Percentiles rank a stretch among this genome's conserved stretches.
phyloP scores from a whole-genome alignment of 768 basidiomycete species.

The Hypsizygus marmoreus region DNA sequence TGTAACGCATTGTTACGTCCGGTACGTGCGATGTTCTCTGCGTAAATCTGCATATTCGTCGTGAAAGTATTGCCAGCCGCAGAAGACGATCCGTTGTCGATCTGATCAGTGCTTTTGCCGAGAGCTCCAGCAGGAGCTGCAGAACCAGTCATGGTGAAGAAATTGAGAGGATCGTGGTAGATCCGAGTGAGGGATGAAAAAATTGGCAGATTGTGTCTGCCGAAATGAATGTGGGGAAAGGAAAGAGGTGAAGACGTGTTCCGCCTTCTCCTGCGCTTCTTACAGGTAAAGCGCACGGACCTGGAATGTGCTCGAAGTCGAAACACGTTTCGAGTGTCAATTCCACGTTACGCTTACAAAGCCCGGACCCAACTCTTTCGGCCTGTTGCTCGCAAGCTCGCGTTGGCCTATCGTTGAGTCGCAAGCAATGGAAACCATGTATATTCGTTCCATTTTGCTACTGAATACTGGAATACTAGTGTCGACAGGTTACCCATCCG shows the following conservation, averaged over 20 bases:
- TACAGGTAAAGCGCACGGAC: conserved; percentile 1
- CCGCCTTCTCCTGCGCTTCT: not conserved
- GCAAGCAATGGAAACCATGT: too few species aligned
- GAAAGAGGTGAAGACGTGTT: conserved; percentile 1
- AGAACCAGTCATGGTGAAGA: conserved; percentile 5
- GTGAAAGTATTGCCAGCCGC: not conserved
- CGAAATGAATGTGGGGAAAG: conserved; percentile 1
- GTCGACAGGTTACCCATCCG: too few species aligned
- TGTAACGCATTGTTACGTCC: not conserved
- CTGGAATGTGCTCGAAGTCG: not conserved
- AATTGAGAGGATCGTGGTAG: not conserved
- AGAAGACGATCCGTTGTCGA: not conserved
- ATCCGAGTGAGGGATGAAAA: not conserved
- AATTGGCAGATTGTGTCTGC: not conserved
- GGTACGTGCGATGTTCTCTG: not conserved
- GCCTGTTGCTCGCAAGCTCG: not conserved
- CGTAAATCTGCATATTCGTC: conserved; percentile 5
- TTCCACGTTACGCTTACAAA: conserved; percentile 4
- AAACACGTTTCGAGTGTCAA: not conserved
- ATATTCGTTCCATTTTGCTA: too few species aligned
- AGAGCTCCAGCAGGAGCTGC: conserved; percentile 7
- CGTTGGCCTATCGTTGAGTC: too few species aligned
- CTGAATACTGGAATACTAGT: too few species aligned
- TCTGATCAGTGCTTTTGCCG: conserved; percentile 2
- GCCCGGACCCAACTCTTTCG: conserved; percentile 9